Evolutionary conservation across 208 protist genomes (phyloP).

Genomic region (Leishmania lainsoni): DNA sequence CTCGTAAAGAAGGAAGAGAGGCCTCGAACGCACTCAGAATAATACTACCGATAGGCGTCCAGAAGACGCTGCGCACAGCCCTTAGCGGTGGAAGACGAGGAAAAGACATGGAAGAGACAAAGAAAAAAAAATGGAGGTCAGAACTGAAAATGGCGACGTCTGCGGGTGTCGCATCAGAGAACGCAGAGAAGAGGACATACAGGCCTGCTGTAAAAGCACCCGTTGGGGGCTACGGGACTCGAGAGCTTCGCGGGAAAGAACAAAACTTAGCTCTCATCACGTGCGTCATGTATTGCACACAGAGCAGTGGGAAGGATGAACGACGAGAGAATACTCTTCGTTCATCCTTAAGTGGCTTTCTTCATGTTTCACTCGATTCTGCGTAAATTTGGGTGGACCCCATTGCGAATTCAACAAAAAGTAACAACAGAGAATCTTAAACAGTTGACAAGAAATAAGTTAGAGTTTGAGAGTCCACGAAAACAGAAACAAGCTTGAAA

Average conservation of each 20-base stretch:
- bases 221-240: background rate
- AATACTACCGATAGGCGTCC: background rate
- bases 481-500: slow-evolving; percentile 11
- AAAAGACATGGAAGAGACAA: background rate
- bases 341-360: background rate
- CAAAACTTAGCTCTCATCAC: background rate
- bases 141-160: background rate
- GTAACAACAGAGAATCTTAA: background rate
- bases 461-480: background rate
- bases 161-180: background rate
- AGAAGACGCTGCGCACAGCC: background rate
- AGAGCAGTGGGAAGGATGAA: background rate
- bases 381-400: background rate
- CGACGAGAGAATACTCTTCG: background rate
- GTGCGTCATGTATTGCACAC: background rate
- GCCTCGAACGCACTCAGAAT: no score
- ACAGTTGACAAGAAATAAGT: background rate
- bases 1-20: background rate
- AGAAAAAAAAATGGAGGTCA: background rate
- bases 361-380: slow-evolving; percentile 3
- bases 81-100: background rate
- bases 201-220: background rate
- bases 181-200: background rate
- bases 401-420: background rate
- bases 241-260: background rate